These are phyloP conservation scores for Gaeumannomyces sp. DNA, from an alignment of 2,329 filamentous ascomycete species.

Conservation along the genomic window DNA sequence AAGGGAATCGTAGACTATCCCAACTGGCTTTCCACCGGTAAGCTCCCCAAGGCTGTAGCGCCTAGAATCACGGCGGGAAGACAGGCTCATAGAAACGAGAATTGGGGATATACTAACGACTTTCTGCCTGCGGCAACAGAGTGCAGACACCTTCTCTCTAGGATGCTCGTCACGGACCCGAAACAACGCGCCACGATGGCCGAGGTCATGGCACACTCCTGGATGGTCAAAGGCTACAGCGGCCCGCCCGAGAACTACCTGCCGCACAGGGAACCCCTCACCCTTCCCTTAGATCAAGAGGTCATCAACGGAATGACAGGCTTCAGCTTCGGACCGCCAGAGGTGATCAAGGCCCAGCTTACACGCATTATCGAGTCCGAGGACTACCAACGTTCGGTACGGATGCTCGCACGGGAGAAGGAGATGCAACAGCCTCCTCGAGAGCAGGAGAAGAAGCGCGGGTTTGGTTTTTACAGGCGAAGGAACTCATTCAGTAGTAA, in stretches of 20 bases:
- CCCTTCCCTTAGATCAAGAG: slow-evolving; percentile 73
- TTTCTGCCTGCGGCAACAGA: slow-evolving; percentile 47
- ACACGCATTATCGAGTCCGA: slow-evolving; percentile 85
- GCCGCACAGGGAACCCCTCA: slow-evolving; percentile 75
- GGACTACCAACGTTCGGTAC: slow-evolving; percentile 84
- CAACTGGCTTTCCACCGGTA: slow-evolving; percentile 84
- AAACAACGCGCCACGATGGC: slow-evolving; percentile 76
- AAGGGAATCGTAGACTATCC: slow-evolving; percentile 95
- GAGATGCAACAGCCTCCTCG: slow-evolving; percentile 50
- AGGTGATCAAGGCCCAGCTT: slow-evolving; percentile 75
- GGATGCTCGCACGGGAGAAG: slow-evolving; percentile 60
- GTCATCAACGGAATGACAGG: slow-evolving; percentile 93
- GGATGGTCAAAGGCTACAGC: slow-evolving; percentile 90
- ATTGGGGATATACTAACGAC: neutral
- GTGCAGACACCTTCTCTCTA: slow-evolving; percentile 84
- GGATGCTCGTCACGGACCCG: slow-evolving; percentile 95
- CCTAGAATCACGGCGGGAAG: neutral
- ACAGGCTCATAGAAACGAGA: neutral
- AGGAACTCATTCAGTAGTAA: slow-evolving; percentile 83
- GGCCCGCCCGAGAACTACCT: slow-evolving; percentile 84
- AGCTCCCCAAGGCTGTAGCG: slow-evolving; percentile 24
- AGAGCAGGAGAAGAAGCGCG: slow-evolving; percentile 75
- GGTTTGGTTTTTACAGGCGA: slow-evolving; percentile 89
- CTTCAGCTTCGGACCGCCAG: slow-evolving; percentile 89
- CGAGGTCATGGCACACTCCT: slow-evolving; percentile 92